Base-by-base conservation (phyloP, 257 asterid species). In the Solanum bulbocastanum region DNA sequence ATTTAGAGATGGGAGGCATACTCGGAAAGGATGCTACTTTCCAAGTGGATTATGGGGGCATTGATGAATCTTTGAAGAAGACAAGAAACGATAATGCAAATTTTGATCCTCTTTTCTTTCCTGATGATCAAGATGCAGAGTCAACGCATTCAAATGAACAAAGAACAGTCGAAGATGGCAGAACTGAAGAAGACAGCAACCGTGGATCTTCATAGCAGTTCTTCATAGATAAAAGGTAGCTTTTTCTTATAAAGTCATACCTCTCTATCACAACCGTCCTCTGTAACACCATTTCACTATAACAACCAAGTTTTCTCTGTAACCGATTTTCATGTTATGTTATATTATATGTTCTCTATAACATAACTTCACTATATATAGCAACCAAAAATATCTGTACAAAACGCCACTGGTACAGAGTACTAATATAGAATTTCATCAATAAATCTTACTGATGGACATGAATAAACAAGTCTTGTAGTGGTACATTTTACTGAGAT, bases 21-120 rank as follows among this genome's bases (percentile, higher is more conserved):
- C 75, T 87, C 69, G 88, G 90, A 62, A 93, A 94, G 87, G 94
- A 94, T 35, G 92, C 93, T 18, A 87, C 89, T 79, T 90, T 92
- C 86, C 93, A 89, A 86, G 75, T 94, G 91, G 98, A 95, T 83
- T 92, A 94, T 73, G 88, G 52, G 5, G 94, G 94, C 42, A 90
- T 92, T 23, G 93, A 91, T 35, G 95, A 94, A 15, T 91, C 91
- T 62, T 71, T 92, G 89, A 92, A 91, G 90, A 93, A 92, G 88
- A 91, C 82, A 35, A 86, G 86, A 58, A 93, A 90, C 2, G 93
- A 89, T 32, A 88, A 79, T 14, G 37, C 42, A 10, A 81, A 30
- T 46, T 44, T 60, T 35, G 92, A 90, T 84, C 93, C 93, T 86
- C 90, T 91, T 74, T 87, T 92, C 86, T 83, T 82, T 81, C 84